A percentile compares a stretch with the other conserved stretches of the same genome.
These are phyloP conservation scores for Calamus simplicifolius DNA, from an alignment of 176 grass and related monocot genomes.

Conservation along the genomic window DNA sequence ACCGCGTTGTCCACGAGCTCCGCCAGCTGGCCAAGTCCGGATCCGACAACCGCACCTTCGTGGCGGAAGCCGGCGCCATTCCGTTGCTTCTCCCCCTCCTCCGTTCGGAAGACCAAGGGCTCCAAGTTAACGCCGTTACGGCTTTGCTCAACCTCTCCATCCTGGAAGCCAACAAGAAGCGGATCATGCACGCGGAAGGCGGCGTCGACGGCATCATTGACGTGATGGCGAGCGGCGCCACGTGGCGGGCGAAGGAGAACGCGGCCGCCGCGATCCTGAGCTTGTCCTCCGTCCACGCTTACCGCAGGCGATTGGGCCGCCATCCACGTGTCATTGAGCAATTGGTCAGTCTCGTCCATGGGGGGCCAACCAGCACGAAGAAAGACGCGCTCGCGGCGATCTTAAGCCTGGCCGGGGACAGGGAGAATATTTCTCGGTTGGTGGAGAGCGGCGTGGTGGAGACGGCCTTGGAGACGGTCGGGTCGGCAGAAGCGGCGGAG, in stretches of 20 bases:
- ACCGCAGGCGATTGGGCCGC: slow-evolving; percentile 63
- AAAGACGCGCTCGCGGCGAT: slow-evolving; percentile 74
- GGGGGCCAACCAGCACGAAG: slow-evolving; percentile 53
- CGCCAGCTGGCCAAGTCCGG: slow-evolving; percentile 67
- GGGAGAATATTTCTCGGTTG: slow-evolving; percentile 66
- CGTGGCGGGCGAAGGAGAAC: slow-evolving; percentile 87
- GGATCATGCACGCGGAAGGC: slow-evolving; percentile 89
- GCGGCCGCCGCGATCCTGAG: slow-evolving; percentile 70
- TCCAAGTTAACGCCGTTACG: slow-evolving; percentile 83
- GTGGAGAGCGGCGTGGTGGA: slow-evolving; percentile 55
- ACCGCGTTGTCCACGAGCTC: slow-evolving; percentile 83
- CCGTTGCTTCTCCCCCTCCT: slow-evolving; percentile 70
- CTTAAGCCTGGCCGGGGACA: slow-evolving; percentile 61
- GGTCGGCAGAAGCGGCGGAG: slow-evolving; percentile 39
- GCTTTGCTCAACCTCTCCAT: slow-evolving; percentile 89
- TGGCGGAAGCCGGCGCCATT: slow-evolving; percentile 71
- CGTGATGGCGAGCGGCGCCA: slow-evolving; percentile 41
- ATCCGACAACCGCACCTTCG: slow-evolving; percentile 65
- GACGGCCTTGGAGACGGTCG: slow-evolving; percentile 31
- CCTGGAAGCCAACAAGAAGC: slow-evolving; percentile 87
- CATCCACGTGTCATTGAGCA: slow-evolving; percentile 34
- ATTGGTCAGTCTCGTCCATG: slow-evolving; percentile 32
- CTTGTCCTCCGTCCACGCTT: slow-evolving; percentile 57
- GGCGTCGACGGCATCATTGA: slow-evolving; percentile 47
- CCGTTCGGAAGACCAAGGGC: slow-evolving; percentile 49